Conservation (phyloP, 1,139 yeast species). For the Nakaseomyces uthaithaninus region DNA sequence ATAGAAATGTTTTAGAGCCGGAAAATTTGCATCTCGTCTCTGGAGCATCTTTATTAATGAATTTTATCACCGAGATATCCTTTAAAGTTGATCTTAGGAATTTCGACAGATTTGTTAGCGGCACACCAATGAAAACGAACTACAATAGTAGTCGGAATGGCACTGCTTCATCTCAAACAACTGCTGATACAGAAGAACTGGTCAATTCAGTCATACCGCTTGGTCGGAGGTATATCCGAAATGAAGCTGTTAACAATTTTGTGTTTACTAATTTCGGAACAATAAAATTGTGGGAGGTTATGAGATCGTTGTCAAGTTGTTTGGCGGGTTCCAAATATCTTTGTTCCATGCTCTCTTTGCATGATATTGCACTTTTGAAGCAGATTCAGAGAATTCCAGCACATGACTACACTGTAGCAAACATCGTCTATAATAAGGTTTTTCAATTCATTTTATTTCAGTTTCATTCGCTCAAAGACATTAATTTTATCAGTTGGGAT, state of each 20-base stretch:
- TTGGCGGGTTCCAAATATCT: not conserved
- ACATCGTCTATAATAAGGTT: slow-evolving; percentile 26
- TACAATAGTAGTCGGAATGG: slow-evolving; percentile 7
- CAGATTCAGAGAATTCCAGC: slow-evolving; percentile 24
- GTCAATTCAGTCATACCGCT: not conserved
- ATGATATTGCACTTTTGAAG: slow-evolving; percentile 21
- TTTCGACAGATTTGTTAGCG: slow-evolving; percentile 5
- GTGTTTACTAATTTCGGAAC: slow-evolving; percentile 22
- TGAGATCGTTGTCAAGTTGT: slow-evolving; percentile 11
- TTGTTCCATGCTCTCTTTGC: slow-evolving; percentile 13
- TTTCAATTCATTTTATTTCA: slow-evolving; percentile 21
- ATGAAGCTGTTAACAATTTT: slow-evolving; percentile 15
- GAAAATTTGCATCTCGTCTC: slow-evolving; percentile 14
- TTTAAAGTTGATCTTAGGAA: slow-evolving; percentile 5
- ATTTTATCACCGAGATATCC: slow-evolving; percentile 3
- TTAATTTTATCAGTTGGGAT: slow-evolving; percentile 23
- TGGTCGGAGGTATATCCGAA: not conserved
- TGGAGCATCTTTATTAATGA: slow-evolving; percentile 17
- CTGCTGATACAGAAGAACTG: not conserved
- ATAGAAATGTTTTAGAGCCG: slow-evolving; percentile 2
- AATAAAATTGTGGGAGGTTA: slow-evolving; percentile 25
- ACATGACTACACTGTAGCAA: slow-evolving; percentile 25
- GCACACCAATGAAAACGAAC: slow-evolving; percentile 12
- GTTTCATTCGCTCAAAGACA: slow-evolving; percentile 13
- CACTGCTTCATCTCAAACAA: slow-evolving; percentile 7